These are phyloP conservation scores for Postia placenta DNA, from an alignment of 768 basidiomycete species.

Conservation along the genomic window DNA sequence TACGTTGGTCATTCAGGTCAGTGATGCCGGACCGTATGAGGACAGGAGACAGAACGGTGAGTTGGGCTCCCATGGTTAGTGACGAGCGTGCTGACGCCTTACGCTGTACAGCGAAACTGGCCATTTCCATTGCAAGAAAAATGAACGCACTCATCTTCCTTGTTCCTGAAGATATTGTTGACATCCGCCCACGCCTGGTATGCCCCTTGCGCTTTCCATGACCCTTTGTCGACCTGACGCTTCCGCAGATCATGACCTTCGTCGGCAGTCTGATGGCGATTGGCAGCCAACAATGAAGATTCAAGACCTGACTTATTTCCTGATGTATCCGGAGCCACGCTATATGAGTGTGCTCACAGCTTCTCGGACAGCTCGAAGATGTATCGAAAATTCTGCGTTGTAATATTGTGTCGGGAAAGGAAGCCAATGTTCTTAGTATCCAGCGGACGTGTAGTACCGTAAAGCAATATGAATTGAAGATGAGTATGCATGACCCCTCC, in stretches of 20 bases:
- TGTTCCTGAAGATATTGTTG: conserved; percentile 96
- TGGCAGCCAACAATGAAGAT: conserved; percentile 8
- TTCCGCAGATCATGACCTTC: conserved; percentile 81
- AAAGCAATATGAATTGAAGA: not conserved
- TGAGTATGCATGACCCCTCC: too few relatives aligned
- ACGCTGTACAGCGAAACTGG: conserved; percentile 73
- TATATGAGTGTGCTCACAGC: not conserved
- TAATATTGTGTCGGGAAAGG: conserved; percentile 4
- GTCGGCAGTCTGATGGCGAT: conserved; percentile 81
- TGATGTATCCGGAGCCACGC: not conserved
- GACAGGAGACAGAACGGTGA: conserved; percentile 88
- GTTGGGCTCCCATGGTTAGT: conserved; percentile 17
- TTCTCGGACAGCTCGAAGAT: not conserved
- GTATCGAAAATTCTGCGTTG: not conserved
- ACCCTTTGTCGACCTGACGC: not conserved
- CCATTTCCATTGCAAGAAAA: conserved; percentile 98
- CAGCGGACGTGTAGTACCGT: not conserved
- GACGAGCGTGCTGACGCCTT: not conserved
- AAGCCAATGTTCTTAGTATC: not conserved
- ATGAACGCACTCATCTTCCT: conserved; percentile 95
- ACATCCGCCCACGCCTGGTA: conserved; percentile 86
- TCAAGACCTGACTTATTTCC: not conserved
- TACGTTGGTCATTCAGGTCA: conserved; percentile 59
- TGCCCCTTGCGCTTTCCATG: conserved; percentile 20
- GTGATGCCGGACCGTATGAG: conserved; percentile 65